Base-by-base conservation (phyloP, 345 rosid species). In the Anacardium occidentale region DNA sequence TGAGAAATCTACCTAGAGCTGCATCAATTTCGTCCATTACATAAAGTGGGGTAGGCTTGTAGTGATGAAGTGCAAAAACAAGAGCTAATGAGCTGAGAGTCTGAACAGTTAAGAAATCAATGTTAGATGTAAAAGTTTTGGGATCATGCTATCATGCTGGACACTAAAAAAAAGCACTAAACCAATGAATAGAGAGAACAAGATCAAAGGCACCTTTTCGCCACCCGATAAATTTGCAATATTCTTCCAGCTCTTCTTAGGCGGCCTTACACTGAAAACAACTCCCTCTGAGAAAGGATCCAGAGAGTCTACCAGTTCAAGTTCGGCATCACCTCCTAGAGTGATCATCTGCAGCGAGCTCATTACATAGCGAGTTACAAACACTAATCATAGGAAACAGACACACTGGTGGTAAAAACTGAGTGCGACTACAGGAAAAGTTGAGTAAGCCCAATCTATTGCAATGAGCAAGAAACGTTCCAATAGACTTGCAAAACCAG, bases 271-370 rank as follows among this genome's bases (percentile, higher is more conserved):
- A 75, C 97, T 95, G 85, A 95, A 93, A 65, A 95, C 98, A 71
- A 93, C 94, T 67, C 99, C 98, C 87, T 93, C 99, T 44, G 97
- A 93, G 82, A 95, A 92, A 42, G 99, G 98, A 85, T 95, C 99
- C 72, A 95, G 83, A 54, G 98, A 92, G 81, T 95, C 99, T 37
- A 95, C 98, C 14, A 92, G 85, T 81, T 95, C 99, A 52, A 95
- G 98, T 70, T 95, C 98, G 52, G 99, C 97, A 83, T 95, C 99
- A 26, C 98, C 98, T 76, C 99, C 98, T 5, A 95, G 94, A 3
- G 99, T 95, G 83, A 91, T 95, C 99, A 92, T 95, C 93, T 95
- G 84, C 64, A 66, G 54, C 66, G 64, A 55, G 71, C 20, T 44
- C 70, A 66, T 68, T 32, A 7, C 14, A 32, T 44, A 45, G 24